Conservation (phyloP, 1,284 basidiomycete genomes). For the Apiotrichum brassicae region DNA sequence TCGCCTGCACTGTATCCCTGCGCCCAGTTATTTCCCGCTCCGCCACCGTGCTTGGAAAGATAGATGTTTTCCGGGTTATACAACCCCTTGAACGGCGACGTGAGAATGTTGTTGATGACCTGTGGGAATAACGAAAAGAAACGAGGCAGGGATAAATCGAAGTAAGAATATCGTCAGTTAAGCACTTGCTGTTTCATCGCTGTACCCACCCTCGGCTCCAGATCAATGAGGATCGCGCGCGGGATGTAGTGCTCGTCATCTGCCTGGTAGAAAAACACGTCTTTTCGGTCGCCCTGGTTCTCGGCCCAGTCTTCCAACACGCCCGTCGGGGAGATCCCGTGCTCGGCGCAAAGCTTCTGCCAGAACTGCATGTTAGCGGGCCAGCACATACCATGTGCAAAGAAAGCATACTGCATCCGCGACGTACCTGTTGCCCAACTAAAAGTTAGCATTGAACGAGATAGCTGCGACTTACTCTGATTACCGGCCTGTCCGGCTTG, state of each 20-base stretch:
- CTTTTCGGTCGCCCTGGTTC: conserved; percentile 83
- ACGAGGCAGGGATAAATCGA: no score
- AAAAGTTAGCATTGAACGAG: conserved; percentile 1
- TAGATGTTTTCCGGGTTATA: conserved; percentile 99
- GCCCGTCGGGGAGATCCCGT: conserved; percentile 88
- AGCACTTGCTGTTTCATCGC: no score
- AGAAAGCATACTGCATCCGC: no score
- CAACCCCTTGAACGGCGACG: conserved; percentile 83
- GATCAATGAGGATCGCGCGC: conserved; percentile 88
- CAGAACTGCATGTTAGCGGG: no score
- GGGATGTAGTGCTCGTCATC: conserved; percentile 99
- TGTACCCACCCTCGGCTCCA: conserved; percentile 82
- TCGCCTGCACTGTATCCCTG: conserved; percentile 89
- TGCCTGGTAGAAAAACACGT: conserved; percentile 99
- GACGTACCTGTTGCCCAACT: conserved; percentile 19
- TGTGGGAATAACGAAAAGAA: no score
- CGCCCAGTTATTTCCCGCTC: conserved; percentile 99
- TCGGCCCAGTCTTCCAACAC: conserved; percentile 92
- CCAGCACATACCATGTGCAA: no score
- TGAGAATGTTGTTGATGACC: conserved; percentile 94
- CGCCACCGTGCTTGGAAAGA: conserved; percentile 89
- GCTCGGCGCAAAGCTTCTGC: conserved; percentile 92
- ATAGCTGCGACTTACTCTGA: conserved; percentile 61
- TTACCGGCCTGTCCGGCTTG: conserved; percentile 90
- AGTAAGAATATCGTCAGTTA: no score